These are phyloP conservation scores for Cyanodermella asteris DNA, from an alignment of 2,329 filamentous ascomycete genomes.

Conservation along the genomic window DNA sequence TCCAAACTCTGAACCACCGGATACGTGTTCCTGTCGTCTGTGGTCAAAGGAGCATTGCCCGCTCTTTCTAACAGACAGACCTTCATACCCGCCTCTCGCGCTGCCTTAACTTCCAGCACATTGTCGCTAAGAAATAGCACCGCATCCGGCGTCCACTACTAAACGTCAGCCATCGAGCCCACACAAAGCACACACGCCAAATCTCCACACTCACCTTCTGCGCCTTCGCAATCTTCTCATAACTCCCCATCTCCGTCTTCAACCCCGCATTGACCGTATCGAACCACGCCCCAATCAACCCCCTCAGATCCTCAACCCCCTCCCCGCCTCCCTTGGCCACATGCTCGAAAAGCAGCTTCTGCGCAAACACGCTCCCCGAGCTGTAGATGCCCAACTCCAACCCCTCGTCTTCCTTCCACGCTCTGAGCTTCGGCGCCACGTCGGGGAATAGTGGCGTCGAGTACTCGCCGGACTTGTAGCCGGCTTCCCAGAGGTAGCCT, in stretches of 20 bases:
- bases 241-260: slow-evolving; percentile 6
- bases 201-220: slow-evolving; percentile 3
- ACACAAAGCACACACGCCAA: too few species aligned
- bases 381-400: slow-evolving; percentile 7
- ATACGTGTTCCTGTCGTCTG: slow-evolving; percentile 4
- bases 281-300: slow-evolving; percentile 5
- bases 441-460: neutral
- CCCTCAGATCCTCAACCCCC: too few species aligned
- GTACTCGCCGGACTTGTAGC: neutral
- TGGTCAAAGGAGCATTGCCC: slow-evolving; percentile 6
- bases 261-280: slow-evolving; percentile 9
- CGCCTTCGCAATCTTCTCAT: slow-evolving; percentile 6
- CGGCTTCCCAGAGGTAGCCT: neutral
- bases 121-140: slow-evolving; percentile 9
- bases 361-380: slow-evolving; percentile 8
- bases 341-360: slow-evolving; percentile 8
- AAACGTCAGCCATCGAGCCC: too few species aligned
- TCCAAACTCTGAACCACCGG: slow-evolving; percentile 7
- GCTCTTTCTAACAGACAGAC: slow-evolving; percentile 7
- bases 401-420: neutral
- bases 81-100: slow-evolving; percentile 6
- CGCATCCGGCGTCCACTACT: too few species aligned
- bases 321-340: slow-evolving; percentile 5
- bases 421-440: neutral
- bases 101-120: slow-evolving; percentile 7